Percentiles rank a stretch among this genome's conserved stretches.
phyloP scores from a whole-genome alignment of 352 stramenopile species.

The Discostella stelligera region DNA sequence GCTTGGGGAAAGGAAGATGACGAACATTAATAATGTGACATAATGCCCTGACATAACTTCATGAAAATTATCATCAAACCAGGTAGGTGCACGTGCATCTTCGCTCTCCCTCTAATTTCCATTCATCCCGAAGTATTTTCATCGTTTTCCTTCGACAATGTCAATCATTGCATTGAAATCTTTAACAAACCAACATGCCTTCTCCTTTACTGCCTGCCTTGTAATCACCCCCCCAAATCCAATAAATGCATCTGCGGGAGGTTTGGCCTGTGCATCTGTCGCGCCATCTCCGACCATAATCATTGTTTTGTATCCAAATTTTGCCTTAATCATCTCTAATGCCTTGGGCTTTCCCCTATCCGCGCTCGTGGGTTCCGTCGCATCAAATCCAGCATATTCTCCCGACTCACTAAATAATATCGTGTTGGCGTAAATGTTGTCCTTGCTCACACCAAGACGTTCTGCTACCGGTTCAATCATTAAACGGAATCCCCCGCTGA shows the following conservation, averaged over 20 bases:
- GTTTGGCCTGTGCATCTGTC: conserved; percentile 95
- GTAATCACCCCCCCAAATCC: conserved; percentile 96
- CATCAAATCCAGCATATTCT: conserved; percentile 91
- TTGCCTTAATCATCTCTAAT: conserved; percentile 87
- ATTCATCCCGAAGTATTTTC: neutral
- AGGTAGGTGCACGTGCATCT: neutral
- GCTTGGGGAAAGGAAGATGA: conserved; percentile 9
- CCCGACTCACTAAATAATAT: conserved; percentile 89
- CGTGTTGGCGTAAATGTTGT: conserved; percentile 97
- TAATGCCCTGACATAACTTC: neutral
- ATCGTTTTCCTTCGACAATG: conserved; percentile 48
- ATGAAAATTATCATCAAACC: neutral
- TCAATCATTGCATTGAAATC: conserved; percentile 90
- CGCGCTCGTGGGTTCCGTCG: conserved; percentile 89
- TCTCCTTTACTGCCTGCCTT: conserved; percentile 89
- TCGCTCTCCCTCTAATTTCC: neutral
- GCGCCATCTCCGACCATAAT: conserved; percentile 99
- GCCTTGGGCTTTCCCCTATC: conserved; percentile 87
- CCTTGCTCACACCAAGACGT: conserved; percentile 76
- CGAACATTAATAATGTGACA: neutral
- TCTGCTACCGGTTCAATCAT: conserved; percentile 97
- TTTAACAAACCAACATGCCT: conserved; percentile 96
- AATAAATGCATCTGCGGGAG: conserved; percentile 95
- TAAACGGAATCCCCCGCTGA: conserved; percentile 96
- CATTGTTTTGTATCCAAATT: conserved; percentile 90